Evolutionary conservation across 2,329 filamentous ascomycete species (phyloP), one percentile per base, ranked within the genome.

Genomic region (Arthrinium phaeospermum): DNA sequence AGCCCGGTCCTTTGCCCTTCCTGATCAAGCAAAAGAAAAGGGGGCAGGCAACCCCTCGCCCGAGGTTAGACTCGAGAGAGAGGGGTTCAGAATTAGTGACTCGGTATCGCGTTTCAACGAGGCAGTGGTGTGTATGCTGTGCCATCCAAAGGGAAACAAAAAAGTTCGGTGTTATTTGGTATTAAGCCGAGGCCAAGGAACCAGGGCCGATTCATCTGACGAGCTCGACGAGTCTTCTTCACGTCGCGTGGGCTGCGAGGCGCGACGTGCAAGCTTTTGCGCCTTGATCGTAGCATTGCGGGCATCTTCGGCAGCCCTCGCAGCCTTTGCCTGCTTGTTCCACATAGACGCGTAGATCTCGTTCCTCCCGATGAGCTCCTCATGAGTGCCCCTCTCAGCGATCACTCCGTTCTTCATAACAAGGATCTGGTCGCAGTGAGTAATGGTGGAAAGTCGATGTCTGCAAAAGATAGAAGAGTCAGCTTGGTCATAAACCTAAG

Each of bases 301-400:
- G 27, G 68, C 68, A 44, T 70, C 68, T 44, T 70, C 68, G 24
- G 68, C 68, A 8, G 92, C 93, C 75, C 88, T 88, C 79, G 95
- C 92, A 1, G 93, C 93, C 73, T 92, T 89, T 74, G 93, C 95
- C 81, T 98, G 95, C 82, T 95, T 96, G 75, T 92, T 91, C 95
- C 95, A 98, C 91, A 98, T 95, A 73, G 91, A 91, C 14, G 90
- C 89, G 79, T 98, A 98, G 73, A 91, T 90, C 16, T 94, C 94
- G 44, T 90, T 90, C 68, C 89, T 85, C 2, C 86, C 86, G 6
- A 97, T 85, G 4, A 98, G 87, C 76, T 96, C 91, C 22, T 92
- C 88, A 79, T 98, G 95, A 0, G 91, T 95, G 22, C 94, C 94
- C 68, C 89, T 88, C 83, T 97, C 94, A 19, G 90, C 89, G 69